These are phyloP conservation scores for Rhodotorula graminis DNA, from an alignment of 768 basidiomycete genomes.

Conservation along the genomic window DNA sequence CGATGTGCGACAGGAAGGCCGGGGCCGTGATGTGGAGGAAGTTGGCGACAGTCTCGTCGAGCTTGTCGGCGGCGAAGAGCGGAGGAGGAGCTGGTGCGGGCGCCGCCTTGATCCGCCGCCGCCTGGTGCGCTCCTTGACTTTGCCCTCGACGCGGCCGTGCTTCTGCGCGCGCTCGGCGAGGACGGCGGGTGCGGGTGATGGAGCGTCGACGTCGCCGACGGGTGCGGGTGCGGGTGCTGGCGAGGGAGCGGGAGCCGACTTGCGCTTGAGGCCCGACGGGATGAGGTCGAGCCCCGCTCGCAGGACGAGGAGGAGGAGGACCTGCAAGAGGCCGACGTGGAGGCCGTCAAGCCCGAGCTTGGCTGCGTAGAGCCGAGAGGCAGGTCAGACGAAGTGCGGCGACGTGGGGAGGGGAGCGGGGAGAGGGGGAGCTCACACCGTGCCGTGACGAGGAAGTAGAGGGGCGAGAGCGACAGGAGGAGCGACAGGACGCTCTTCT, in stretches of 20 bases:
- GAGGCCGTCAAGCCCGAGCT: conserved; percentile 32
- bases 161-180: not conserved
- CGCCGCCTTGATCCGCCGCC: not conserved
- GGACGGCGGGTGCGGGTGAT: no score
- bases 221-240: not conserved
- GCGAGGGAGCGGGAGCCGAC: not conserved
- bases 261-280: not conserved
- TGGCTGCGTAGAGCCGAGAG: conserved; percentile 3
- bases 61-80: conserved; percentile 19
- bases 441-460: conserved; percentile 11
- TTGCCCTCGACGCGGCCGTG: not conserved
- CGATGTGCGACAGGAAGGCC: conserved; percentile 16
- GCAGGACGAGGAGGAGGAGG: conserved; percentile 30
- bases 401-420: not conserved
- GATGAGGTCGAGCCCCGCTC: conserved; percentile 1
- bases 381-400: no score
- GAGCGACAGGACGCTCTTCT: conserved; percentile 12
- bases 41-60: conserved; percentile 37
- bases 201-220: not conserved
- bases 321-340: conserved; percentile 38
- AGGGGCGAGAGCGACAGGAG: conserved; percentile 7
- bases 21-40: conserved; percentile 37
- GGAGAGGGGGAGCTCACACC: not conserved
- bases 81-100: not conserved
- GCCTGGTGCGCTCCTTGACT: not conserved